These are phyloP conservation scores for Cryptococcus sp. DNA, from an alignment of 1,284 basidiomycete species.

Conservation along the genomic window DNA sequence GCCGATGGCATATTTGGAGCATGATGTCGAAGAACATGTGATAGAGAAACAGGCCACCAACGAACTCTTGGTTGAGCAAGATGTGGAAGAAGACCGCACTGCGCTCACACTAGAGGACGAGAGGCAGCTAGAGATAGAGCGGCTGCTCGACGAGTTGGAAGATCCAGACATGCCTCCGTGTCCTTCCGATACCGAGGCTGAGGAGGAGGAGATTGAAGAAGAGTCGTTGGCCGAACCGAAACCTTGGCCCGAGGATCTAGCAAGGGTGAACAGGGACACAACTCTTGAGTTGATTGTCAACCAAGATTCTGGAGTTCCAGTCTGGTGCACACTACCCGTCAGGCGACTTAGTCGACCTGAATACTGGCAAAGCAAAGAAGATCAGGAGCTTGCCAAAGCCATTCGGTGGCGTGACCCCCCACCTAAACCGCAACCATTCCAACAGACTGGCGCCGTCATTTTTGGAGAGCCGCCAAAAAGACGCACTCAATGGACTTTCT, in stretches of 20 bases:
- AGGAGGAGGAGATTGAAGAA: no score
- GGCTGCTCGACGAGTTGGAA: no score
- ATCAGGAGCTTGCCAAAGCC: conserved; percentile 14
- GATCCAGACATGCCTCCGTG: no score
- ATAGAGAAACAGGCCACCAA: no score
- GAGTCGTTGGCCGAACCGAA: not conserved
- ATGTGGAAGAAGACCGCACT: no score
- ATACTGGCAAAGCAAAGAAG: conserved; percentile 7
- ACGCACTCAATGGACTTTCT: conserved; percentile 56
- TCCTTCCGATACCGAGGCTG: no score
- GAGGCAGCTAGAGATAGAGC: no score
- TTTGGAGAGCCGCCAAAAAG: conserved; percentile 61
- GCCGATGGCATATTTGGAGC: no score
- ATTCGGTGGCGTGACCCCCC: conserved; percentile 14
- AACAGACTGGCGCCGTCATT: conserved; percentile 44
- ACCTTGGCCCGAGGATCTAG: conserved; percentile 55
- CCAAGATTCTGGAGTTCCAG: conserved; percentile 26
- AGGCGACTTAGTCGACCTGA: not conserved
- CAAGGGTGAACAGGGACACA: conserved; percentile 57
- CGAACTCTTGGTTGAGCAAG: no score
- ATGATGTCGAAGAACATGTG: no score
- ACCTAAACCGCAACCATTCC: conserved; percentile 20
- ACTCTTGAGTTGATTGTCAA: conserved; percentile 56
- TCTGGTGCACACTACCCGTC: not conserved
- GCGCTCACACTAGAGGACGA: no score